Conservation (phyloP, 2,329 filamentous ascomycete genomes). For the Aquanectria penicillioides region DNA sequence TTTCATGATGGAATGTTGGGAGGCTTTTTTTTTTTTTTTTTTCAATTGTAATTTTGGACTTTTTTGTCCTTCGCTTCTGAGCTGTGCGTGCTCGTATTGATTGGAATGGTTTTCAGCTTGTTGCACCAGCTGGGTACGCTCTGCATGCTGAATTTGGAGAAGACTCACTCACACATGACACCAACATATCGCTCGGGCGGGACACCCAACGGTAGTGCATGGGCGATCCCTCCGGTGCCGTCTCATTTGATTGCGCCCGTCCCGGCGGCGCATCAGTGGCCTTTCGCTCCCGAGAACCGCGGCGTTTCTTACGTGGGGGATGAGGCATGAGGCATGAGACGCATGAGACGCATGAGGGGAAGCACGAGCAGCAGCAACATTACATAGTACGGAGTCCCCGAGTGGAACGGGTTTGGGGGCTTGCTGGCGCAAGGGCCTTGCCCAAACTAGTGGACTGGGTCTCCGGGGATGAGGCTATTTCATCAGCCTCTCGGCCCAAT, state of each 20-base stretch:
- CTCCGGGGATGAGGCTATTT: conserved; percentile 14
- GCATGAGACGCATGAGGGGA: too few species aligned
- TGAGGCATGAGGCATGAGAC: too few species aligned
- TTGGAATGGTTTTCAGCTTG: too few species aligned
- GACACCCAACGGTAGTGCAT: not conserved
- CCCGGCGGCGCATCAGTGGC: too few species aligned
- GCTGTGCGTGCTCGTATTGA: too few species aligned
- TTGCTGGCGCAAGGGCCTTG: not conserved
- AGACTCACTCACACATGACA: too few species aligned
- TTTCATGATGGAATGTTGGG: not conserved
- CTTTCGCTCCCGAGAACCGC: not conserved
- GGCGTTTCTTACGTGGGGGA: not conserved
- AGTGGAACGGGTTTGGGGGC: not conserved
- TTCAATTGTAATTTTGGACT: too few species aligned
- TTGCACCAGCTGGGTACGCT: too few species aligned
- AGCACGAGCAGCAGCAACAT: not conserved
- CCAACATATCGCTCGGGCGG: too few species aligned
- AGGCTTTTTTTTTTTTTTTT: too few species aligned
- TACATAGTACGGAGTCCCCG: conserved; percentile 3
- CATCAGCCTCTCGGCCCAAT: not conserved
- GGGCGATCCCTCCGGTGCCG: not conserved
- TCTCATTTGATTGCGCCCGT: not conserved
- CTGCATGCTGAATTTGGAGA: too few species aligned
- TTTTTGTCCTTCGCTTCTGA: too few species aligned
- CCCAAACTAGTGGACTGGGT: not conserved